Conservation (phyloP, 75 land plant genomes). For the Chamaecyparis obtusa region DNA sequence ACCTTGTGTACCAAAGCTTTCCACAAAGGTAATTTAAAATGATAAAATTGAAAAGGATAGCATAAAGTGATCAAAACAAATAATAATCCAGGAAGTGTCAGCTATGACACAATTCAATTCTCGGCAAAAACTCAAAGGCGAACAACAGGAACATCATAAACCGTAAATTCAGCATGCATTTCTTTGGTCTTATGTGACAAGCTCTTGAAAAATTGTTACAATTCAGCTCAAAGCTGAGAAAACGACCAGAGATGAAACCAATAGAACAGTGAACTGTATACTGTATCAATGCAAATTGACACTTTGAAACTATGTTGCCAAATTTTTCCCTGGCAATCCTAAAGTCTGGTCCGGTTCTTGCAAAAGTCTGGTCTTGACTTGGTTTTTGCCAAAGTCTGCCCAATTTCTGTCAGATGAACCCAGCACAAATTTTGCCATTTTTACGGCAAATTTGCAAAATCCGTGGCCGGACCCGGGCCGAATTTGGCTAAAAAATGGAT, state of each 20-base stretch:
- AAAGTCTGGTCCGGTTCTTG: no score
- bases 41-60: no score
- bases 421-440: no score
- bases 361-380: no score
- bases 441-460: no score
- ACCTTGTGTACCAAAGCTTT: no score
- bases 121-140: neutral
- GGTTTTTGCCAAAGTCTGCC: no score
- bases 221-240: neutral
- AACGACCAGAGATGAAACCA: neutral
- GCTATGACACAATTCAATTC: neutral
- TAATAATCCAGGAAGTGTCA: neutral
- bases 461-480: no score
- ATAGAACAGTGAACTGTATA: neutral
- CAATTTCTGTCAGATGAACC: no score
- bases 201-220: neutral
- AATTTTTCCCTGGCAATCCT: no score
- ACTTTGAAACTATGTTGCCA: neutral
- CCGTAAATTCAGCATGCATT: neutral
- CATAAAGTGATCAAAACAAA: neutral
- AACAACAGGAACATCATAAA: neutral
- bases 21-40: no score
- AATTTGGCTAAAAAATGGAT: no score
- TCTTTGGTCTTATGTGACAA: neutral
- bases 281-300: neutral